These are phyloP conservation scores for Neostapfia colusana DNA, from an alignment of 176 grass and related monocot species.

Conservation along the genomic window DNA sequence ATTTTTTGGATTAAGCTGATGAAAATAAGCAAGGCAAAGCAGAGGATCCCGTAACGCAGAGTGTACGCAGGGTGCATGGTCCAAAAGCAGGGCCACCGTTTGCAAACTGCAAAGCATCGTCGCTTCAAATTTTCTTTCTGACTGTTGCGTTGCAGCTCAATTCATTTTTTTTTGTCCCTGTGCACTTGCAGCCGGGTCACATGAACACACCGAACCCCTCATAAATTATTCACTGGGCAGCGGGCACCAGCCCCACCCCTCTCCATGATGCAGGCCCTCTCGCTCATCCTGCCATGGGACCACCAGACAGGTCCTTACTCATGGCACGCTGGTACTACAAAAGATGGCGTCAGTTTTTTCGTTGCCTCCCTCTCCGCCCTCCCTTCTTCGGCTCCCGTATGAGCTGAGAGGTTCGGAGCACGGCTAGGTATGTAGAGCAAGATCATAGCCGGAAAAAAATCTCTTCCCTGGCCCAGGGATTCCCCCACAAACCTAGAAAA, in stretches of 20 bases:
- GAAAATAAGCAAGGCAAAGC: neutral
- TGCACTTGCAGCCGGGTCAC: conserved; percentile 42
- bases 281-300: conserved; percentile 22
- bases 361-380: conserved; percentile 37
- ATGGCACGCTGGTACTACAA: conserved; percentile 41
- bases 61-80: conserved; percentile 31
- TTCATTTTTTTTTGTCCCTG: conserved; percentile 14
- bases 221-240: conserved; percentile 41
- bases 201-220: conserved; percentile 43
- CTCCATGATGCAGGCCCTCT: conserved; percentile 40
- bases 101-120: conserved; percentile 38
- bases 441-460: conserved; percentile 22
- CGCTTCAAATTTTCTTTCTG: conserved; percentile 24
- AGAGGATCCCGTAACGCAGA: neutral
- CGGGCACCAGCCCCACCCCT: conserved; percentile 35
- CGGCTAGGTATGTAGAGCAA: conserved; percentile 39
- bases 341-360: conserved; percentile 46
- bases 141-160: conserved; percentile 32
- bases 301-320: conserved; percentile 16
- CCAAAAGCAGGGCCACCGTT: conserved; percentile 14
- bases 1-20: neutral
- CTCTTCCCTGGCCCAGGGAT: conserved; percentile 18
- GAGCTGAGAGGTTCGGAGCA: conserved; percentile 39
- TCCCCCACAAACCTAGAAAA: conserved; percentile 11
- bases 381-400: conserved; percentile 12